Base-by-base conservation (phyloP, 2,329 filamentous ascomycete species). In the Fusarium penzigii region DNA sequence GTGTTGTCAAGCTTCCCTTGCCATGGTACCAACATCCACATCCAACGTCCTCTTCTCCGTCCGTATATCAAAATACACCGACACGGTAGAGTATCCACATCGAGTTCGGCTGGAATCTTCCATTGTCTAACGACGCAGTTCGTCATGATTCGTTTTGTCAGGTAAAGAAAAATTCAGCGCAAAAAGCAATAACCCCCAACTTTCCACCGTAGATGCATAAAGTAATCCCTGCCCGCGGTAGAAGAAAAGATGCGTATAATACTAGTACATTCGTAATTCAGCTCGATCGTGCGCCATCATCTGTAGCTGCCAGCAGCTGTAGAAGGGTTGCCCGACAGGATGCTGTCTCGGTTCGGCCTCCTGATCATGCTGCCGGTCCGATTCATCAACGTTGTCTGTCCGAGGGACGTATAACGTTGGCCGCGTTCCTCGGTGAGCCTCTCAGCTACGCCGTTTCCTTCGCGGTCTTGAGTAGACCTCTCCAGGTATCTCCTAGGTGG, bases 401-500 rank as follows among this genome's bases (percentile, higher is more conserved):
- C 72, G 25, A 79, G 65, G 1, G 78, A 76, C 49, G 75, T 70
- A 38, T 78, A 75, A 16, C 79, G 72, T 53, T 65, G 61, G 17
- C 42, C 54, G 20, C 65, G 60, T 17, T 66, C 64, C 46, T 68
- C 69, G 12, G 50, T 53, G 11, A 58, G 47, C 44, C 55, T 61
- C 42, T 66, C 64, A 12, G 49, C 38, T 41, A 44, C 48, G 34
- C 59, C 68, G 56, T 62, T 71, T 39, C 60, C 62, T 12, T 78
- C 76, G 16, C 74, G 72, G 20, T 78, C 75, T 12, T 69, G 57
- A 13, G 41, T 69, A 3, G 72, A 62, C 44, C 78, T 70, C 29
- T 83, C 80, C 17, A 81, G 64, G 51, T 81, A 83, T 36, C 78
- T 75, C 32, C 80, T 74, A 14, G 71, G 65, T 6, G 74, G 68